Evolutionary conservation across 2,329 filamentous ascomycete species (phyloP).

Genomic region (Sclerotinia borealis): DNA sequence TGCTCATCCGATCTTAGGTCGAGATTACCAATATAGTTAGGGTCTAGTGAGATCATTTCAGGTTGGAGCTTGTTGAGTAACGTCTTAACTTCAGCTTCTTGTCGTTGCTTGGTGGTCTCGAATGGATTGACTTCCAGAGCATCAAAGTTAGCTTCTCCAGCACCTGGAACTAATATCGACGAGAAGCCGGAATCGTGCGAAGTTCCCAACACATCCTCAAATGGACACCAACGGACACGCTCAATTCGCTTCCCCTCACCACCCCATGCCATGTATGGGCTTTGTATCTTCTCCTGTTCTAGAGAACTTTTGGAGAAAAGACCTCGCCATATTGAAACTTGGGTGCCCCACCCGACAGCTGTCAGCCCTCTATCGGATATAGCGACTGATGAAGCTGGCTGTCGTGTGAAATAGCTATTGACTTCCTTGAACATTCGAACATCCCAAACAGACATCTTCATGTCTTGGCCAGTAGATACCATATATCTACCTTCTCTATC

Average conservation of each 20-base stretch:
- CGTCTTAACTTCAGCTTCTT: conserved; percentile 83
- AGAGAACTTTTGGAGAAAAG: conserved; percentile 69
- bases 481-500: conserved; percentile 92
- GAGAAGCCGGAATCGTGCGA: conserved; percentile 82
- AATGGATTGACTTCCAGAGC: conserved; percentile 91
- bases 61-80: conserved; percentile 92
- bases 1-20: conserved; percentile 77
- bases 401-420: conserved; percentile 77
- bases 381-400: conserved; percentile 74
- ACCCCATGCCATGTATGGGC: conserved; percentile 90
- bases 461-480: conserved; percentile 86
- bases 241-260: conserved; percentile 78
- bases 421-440: conserved; percentile 91
- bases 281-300: conserved; percentile 73
- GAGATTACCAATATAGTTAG: conserved; percentile 83
- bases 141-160: conserved; percentile 96
- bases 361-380: conserved; percentile 87
- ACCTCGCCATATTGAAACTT: conserved; percentile 84
- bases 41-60: conserved; percentile 94
- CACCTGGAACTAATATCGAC: conserved; percentile 83
- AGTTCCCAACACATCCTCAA: conserved; percentile 85
- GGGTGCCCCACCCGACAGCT: conserved; percentile 86
- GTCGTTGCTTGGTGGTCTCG: conserved; percentile 86
- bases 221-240: conserved; percentile 85
- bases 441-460: conserved; percentile 93